A percentile compares a stretch with the other conserved stretches of the same genome.
Conservation (phyloP, 1,284 basidiomycete species). For the Ustilago shanxiensis region DNA sequence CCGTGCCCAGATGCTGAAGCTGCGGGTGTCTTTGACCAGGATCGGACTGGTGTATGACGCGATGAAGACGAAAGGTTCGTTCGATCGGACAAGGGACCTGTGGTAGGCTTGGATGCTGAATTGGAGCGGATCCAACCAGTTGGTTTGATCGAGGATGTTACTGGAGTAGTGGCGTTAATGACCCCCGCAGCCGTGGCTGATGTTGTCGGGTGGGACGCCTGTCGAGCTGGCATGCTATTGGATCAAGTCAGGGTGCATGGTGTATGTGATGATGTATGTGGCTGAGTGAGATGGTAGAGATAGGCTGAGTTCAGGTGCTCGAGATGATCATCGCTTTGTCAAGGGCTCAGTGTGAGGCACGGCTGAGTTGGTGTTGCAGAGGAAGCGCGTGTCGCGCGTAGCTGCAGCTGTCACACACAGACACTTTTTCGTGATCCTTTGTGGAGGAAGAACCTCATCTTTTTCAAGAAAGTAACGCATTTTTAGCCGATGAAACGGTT, state of each 20-base stretch:
- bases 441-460: neutral
- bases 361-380: neutral
- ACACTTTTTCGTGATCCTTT: constrained; percentile 9
- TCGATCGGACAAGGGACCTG: constrained; percentile 12
- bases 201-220: constrained; percentile 2
- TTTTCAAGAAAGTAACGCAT: neutral
- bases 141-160: constrained; percentile 28
- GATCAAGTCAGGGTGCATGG: neutral
- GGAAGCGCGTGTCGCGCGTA: constrained; percentile 3
- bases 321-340: neutral
- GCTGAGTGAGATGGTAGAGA: neutral
- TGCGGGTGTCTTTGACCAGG: constrained; percentile 1
- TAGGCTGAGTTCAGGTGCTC: neutral
- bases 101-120: constrained; percentile 16
- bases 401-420: neutral
- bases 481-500: neutral
- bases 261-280: neutral
- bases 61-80: constrained; percentile 26
- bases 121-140: constrained; percentile 50
- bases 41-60: constrained; percentile 2
- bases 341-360: neutral
- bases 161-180: constrained; percentile 6
- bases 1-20: neutral
- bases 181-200: neutral
- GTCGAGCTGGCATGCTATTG: constrained; percentile 1